Evolutionary conservation across 805 yeast species (phyloP), one percentile per base, ranked within the genome.

Genomic region (Candida schatavii): DNA sequence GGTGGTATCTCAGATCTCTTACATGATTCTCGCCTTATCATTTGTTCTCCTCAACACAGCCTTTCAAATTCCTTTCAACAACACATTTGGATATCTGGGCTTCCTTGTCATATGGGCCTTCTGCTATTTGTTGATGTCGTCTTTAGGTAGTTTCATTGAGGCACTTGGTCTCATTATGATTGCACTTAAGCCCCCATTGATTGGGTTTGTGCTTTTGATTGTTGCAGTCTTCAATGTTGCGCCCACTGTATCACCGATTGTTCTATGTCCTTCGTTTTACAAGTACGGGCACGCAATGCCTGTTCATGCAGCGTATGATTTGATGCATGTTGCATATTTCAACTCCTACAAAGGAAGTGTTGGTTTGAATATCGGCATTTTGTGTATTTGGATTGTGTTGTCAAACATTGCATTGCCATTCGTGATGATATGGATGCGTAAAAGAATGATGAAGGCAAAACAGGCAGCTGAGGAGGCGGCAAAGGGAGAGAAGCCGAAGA

Each of bases 31-130:
- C 22, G 48, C 62, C 10, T 55, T 64, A 36, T 49, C 61, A 7
- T 63, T 50, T 40, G 61, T 63, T 26, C 42, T 54, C 4, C 51
- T 63, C 33, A 64, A 64, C 43, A 43, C 50, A 11, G 65, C 67
- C 4, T 64, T 60, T 37, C 60, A 57, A 1, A 48, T 63, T 35
- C 36, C 35, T 11, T 55, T 37, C 33, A 31, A 35, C 26, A 40
- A 25, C 1, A 45, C 69, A 0, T 64, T 63, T 38, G 69, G 69
- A 3, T 22, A 47, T 20, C 52, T 57, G 47, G 69, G 69, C 3
- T 64, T 62, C 42, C 47, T 64, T 41, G 68, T 64, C 11, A 48
- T 62, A 29, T 64, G 68, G 68, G 44, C 49, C 29, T 53, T 62
- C 48, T 57, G 55, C 3, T 62, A 44, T 46, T 51, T 63, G 42